Base-by-base conservation (phyloP, 192 early-diverging fungal species). In the Entomortierella parvispora region DNA sequence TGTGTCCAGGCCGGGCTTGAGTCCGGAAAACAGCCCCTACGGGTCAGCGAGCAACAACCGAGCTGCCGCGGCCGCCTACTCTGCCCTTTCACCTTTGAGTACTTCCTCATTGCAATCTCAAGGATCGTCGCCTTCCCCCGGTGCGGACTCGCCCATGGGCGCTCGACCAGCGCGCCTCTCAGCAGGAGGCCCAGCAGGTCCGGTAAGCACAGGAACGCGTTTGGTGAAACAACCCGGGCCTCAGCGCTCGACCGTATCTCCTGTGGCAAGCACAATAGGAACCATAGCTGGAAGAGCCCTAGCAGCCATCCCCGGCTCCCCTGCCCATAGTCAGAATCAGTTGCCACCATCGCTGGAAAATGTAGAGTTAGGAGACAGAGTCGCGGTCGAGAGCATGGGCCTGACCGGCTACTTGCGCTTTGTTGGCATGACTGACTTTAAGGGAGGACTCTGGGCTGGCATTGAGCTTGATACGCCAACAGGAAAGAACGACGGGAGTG, bases 401-500 rank as follows among this genome's bases (percentile, higher is more conserved):
- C 62, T 91, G 23, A 69, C 84, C 17, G 93, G 93, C 45, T 92
- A 90, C 14, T 70, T 95, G 31, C 84, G 83, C n/a, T 95, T 87
- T 66, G 62, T 95, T n/a, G 93, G 93, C 32, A 81, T 88, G 18
- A 84, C 90, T 31, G 82, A 88, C 20, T 90, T 90, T 57, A 93
- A 93, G 68, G 81, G 85, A 40, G 93, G 92, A 1, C 75, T 82
- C 18, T 95, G 92, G 92, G 93, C 92, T 23, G 93, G 93, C 40
- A 83, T 95, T 46, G 91, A 92, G 76, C 78, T 95, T 2, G 91
- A 95, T 54, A 86, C 86, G 33, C 67, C 69, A 11, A 85, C 83
- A 42, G 93, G 93, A 31, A 95, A 95, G 75, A 95, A 95, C 67
- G 86, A 91, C 40, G 93, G 93, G 47, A 84, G 81, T n/a, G 92